Percentiles rank a stretch among this genome's conserved stretches.
Evolutionary conservation across 495 filamentous ascomycete genomes (phyloP).

Genomic region (Tuber microsphaerosporum): DNA sequence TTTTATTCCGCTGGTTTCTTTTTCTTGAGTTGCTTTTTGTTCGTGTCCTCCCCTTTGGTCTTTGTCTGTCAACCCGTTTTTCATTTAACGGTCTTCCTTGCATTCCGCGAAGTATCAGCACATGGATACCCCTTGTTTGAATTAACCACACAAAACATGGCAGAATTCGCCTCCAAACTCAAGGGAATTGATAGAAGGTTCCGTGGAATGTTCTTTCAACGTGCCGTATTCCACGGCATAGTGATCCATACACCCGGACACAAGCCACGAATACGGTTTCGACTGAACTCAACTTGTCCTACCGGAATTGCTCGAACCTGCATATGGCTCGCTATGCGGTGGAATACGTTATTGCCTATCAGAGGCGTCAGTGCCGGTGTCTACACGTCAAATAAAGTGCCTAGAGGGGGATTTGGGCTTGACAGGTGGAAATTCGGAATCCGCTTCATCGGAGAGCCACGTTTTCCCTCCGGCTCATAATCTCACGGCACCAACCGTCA

Average conservation of each 20-base stretch:
- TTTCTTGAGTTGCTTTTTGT: background rate
- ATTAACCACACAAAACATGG: background rate
- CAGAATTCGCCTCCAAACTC: background rate
- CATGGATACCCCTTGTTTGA: background rate
- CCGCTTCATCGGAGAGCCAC: background rate
- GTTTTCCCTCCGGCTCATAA: background rate
- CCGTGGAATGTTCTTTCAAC: background rate
- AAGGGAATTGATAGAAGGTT: background rate
- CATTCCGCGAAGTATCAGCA: background rate
- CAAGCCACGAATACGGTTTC: background rate
- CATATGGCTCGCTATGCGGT: background rate
- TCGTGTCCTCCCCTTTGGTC: background rate
- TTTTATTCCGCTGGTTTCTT: background rate
- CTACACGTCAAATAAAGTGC: background rate
- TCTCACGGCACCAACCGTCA: background rate
- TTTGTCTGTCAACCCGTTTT: background rate
- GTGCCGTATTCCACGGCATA: background rate
- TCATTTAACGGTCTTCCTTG: conserved; percentile 3
- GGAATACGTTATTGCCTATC: background rate
- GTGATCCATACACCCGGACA: background rate
- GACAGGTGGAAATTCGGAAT: background rate
- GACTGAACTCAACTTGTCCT: background rate
- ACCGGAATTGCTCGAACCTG: background rate
- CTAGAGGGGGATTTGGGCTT: background rate
- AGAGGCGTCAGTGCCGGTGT: background rate